Percentiles rank a stretch among this genome's conserved stretches.
Conservation (phyloP, 1,284 basidiomycete genomes). For the Polyporus tsugae region DNA sequence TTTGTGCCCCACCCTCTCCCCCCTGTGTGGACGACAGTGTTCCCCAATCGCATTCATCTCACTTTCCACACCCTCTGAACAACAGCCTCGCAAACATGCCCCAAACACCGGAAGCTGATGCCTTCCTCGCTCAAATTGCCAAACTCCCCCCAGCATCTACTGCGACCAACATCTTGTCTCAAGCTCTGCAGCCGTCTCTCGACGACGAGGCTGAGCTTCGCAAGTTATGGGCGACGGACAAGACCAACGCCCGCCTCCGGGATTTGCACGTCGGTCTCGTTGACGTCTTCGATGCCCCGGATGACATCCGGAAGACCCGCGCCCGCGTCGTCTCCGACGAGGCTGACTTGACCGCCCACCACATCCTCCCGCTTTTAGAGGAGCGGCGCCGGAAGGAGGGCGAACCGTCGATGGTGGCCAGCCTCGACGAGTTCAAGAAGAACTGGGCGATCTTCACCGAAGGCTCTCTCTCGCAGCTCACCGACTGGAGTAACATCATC, state of each 20-base stretch:
- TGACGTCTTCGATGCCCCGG: conserved; percentile 59
- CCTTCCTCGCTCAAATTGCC: conserved; percentile 52
- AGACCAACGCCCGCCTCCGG: conserved; percentile 49
- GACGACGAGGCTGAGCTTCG: conserved; percentile 62
- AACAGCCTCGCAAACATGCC: conserved; percentile 27
- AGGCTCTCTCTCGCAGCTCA: conserved; percentile 60
- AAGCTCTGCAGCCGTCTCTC: conserved; percentile 55
- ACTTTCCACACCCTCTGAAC: not conserved
- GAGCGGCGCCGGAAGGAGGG: conserved; percentile 43
- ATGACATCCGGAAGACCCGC: conserved; percentile 52
- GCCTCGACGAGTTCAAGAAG: conserved; percentile 63
- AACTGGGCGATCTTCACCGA: conserved; percentile 68
- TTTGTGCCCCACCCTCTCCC: not conserved
- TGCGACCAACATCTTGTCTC: conserved; percentile 48
- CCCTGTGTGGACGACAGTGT: not conserved
- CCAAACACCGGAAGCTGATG: conserved; percentile 47
- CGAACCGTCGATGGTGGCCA: conserved; percentile 52
- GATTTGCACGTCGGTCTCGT: conserved; percentile 63
- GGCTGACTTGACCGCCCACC: conserved; percentile 37
- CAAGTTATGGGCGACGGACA: conserved; percentile 62
- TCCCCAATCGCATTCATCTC: conserved; percentile 5
- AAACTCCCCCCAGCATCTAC: conserved; percentile 48
- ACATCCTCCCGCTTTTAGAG: conserved; percentile 43
- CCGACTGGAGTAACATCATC: conserved; percentile 67
- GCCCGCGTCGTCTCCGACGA: conserved; percentile 42